Base-by-base conservation (phyloP, 2,329 filamentous ascomycete genomes). In the Claviceps sp. region DNA sequence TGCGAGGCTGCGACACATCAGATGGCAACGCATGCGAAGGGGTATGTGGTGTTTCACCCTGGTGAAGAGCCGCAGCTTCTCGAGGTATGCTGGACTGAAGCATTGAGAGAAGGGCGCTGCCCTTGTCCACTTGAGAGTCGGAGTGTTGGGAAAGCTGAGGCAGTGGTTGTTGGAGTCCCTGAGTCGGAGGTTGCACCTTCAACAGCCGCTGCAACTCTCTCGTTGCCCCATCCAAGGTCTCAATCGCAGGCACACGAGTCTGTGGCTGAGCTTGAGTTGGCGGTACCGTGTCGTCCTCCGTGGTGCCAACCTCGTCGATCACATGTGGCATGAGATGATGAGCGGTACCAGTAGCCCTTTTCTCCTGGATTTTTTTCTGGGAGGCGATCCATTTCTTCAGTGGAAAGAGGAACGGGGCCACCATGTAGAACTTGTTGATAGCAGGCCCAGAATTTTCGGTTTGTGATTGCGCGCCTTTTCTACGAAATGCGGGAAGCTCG, bases 371-470 rank as follows among this genome's bases (percentile, higher is more conserved):
- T 68, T 84, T 89, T 71, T 81, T 85, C 68, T 95, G 88, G 57
- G 85, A 80, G n/a, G 81, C 73, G 47, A 97, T 89, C 90, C 90
- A 97, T 65, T 88, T 89, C 68, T 89, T 90, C 48, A 98, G 69
- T 5, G 82, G 86, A 1, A 82, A 82, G 51, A 97, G 73, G 64
- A 98, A 98, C 0, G 91, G 90, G 0, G 89, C 89, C 17, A 98
- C 93, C 88, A 97, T 96, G 69, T 96, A 98, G 65, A 96, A 97
- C 63, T 91, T 96, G 66, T 87, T 89, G 42, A 82, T 82, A 59
- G 85, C 87, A 2, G 75, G 68, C 14, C 71, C 70, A 13, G 80
- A 68, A 34, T 70, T 68, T 49, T 84, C 76, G 46, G 80, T 76
- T n/a, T 81, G 76, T 16, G 61, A 64, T 51, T 80, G 75, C 13